Base-by-base conservation (phyloP, 1,139 yeast species). In the Lodderomyces parapsilosis region DNA sequence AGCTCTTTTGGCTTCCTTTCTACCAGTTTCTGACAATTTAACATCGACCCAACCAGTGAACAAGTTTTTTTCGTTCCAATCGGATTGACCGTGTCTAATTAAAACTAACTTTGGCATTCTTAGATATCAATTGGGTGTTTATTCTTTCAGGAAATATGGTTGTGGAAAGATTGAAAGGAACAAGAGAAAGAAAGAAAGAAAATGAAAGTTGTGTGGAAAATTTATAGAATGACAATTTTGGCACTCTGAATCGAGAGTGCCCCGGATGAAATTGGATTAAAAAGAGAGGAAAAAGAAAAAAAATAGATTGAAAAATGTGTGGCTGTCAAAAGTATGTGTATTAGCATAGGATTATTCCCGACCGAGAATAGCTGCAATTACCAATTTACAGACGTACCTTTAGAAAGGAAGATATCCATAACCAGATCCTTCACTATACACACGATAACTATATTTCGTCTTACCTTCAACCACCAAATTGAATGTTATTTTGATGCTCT, bases 1-100 rank as follows among this genome's bases (percentile, higher is more conserved):
- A 56, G 97, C 99, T 68, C 87, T 83, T 58, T 76, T 76, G 57
- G 98, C 98, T 76, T 93, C 98, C 67, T 84, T 78, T 68, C 78
- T 81, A 71, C 98, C 98, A 58, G 78, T 71, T 50, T 79, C 91
- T 45, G 94, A 83, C 68, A 93, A 82, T 66, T 81, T 79, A 56
- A 89, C 95, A 69, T 91, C 98, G 53, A 91, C 97, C 99, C 99
- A 93, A 64, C 99, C 99, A 68, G 98, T 91, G 84, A 93, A 93
- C 60, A 91, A 80, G 81, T 93, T 91, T 81, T 88, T 88, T 74
- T 89, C 96, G 73, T 91, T 91, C 97, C 97, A 91, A 71, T 88
- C 97, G 74, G 96, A 87, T 80, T 91, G 96, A 64, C 98, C 98
- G 93, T 91, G 98, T 81, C 98, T 86, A 59, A 86, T 87, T 68